Evolutionary conservation across 805 yeast genomes (phyloP), one percentile per base, ranked within the genome.

Genomic region (Clavispora asparagi): DNA sequence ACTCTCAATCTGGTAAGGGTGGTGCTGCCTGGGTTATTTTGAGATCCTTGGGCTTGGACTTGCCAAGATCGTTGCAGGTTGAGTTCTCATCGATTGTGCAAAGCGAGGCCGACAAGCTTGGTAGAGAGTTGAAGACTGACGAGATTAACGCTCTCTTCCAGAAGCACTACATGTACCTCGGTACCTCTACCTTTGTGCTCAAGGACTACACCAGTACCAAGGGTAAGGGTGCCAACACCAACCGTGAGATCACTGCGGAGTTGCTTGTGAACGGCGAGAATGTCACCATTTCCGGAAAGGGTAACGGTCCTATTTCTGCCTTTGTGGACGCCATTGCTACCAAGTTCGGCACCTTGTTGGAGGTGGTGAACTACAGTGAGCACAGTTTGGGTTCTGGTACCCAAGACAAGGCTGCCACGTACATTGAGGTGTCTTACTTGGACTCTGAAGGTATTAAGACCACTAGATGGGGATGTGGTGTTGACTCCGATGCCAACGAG

Each of bases 11-110:
- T 25, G 95, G 95, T 51, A 87, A 87, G 68, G 95, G 95, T 58
- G 95, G 95, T 54, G 85, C 92, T 10, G 87, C 95, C 6, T 87
- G 95, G 94, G 83, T 87, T 54, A 84, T 87, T 59, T 73, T 87
- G 60, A 76, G 88, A 77, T 79, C 54, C 74, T 87, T 64, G 92
- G 83, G 58, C 77, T 87, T 48, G 94, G 87, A 62, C 76, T 87
- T 55, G 95, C 95, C 37, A 79, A 92, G 63, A 85, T 84, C 36
- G 89, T 71, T 87, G 60, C 95, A 87, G 68, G 80, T 86, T 38
- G 85, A 83, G 36, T 87, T 84, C 62, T 84, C 91, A 12, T 70
- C 73, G 27, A 66, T 77, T 49, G 89, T 85, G 38, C 92, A 85
- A 68, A 55, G 63, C 12, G 69, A 65, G 45, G 90, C 92, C 41